Conservation (phyloP, 1,284 basidiomycete species). For the Cystobasidium pallidum region DNA sequence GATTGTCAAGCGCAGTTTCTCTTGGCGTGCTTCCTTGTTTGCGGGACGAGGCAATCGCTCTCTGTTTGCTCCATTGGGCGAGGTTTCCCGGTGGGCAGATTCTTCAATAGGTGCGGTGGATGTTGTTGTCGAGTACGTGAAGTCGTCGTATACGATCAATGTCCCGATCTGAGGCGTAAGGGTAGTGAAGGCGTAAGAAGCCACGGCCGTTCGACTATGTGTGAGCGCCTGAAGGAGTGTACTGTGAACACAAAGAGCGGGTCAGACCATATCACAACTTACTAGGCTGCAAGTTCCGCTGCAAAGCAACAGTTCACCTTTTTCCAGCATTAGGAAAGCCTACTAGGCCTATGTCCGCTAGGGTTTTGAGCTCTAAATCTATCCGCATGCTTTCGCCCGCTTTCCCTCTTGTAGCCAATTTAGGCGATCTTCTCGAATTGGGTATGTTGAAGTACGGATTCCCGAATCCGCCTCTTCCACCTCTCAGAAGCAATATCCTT, state of each 20-base stretch:
- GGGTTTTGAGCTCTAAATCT: conserved; percentile 88
- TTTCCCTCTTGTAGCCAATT: conserved; percentile 64
- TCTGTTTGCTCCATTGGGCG: conserved; percentile 54
- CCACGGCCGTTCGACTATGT: conserved; percentile 83
- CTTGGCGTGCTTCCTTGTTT: conserved; percentile 35
- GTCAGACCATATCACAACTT: too few relatives aligned
- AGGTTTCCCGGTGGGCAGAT: not conserved
- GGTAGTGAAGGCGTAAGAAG: conserved; percentile 91
- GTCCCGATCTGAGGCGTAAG: conserved; percentile 91
- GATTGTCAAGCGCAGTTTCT: conserved; percentile 78
- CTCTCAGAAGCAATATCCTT: conserved; percentile 71
- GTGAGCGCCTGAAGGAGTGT: conserved; percentile 89
- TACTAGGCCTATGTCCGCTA: conserved; percentile 92
- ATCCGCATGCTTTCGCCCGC: conserved; percentile 81
- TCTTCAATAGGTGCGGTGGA: conserved; percentile 23
- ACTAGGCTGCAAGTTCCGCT: too few relatives aligned
- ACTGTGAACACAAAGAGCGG: conserved; percentile 51
- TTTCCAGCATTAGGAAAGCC: conserved; percentile 89
- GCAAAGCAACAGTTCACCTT: too few relatives aligned
- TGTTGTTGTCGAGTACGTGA: conserved; percentile 62
- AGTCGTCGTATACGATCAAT: conserved; percentile 79
- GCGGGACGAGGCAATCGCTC: conserved; percentile 12
- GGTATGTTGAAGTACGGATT: conserved; percentile 65
- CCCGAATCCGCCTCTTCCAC: conserved; percentile 83
- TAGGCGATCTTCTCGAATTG: conserved; percentile 55